These are phyloP conservation scores for Fusarium cyanostomum DNA, from an alignment of 2,329 filamentous ascomycete species.

Conservation along the genomic window DNA sequence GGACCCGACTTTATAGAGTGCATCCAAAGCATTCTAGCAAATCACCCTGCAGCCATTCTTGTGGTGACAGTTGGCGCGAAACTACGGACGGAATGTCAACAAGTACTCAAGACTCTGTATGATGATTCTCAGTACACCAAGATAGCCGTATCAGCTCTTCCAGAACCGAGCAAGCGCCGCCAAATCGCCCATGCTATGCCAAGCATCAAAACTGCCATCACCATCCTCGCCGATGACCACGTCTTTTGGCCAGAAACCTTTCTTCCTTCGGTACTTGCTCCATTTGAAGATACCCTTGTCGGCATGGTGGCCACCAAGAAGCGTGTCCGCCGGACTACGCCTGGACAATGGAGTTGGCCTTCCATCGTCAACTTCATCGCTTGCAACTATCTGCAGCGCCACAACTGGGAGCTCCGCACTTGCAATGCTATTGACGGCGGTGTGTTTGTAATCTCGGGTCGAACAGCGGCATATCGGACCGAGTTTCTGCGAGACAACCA, in stretches of 20 bases:
- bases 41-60: slow-evolving; percentile 51
- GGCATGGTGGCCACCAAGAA: slow-evolving; percentile 68
- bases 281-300: slow-evolving; percentile 56
- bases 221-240: slow-evolving; percentile 61
- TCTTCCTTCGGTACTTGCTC: slow-evolving; percentile 53
- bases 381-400: slow-evolving; percentile 66
- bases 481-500: slow-evolving; percentile 55
- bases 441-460: slow-evolving; percentile 66
- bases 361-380: slow-evolving; percentile 65
- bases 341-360: slow-evolving; percentile 40
- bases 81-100: slow-evolving; percentile 33
- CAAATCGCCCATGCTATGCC: slow-evolving; percentile 57
- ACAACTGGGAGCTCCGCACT: slow-evolving; percentile 69
- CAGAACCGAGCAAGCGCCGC: slow-evolving; percentile 57
- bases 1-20: slow-evolving; percentile 54
- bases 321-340: slow-evolving; percentile 54
- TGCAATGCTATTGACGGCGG: slow-evolving; percentile 67
- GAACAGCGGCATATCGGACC: slow-evolving; percentile 62
- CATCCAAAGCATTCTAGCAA: slow-evolving; percentile 51
- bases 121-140: slow-evolving; percentile 16
- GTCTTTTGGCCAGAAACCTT: slow-evolving; percentile 60
- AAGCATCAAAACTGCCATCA: slow-evolving; percentile 52
- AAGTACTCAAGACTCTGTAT: slow-evolving; percentile 13
- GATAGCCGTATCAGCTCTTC: slow-evolving; percentile 46
- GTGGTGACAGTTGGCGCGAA: slow-evolving; percentile 56